Percentiles rank a stretch among this genome's conserved stretches.
These are phyloP conservation scores for Aspergillus piperis DNA, from an alignment of 2,329 filamentous ascomycete genomes.

Conservation along the genomic window DNA sequence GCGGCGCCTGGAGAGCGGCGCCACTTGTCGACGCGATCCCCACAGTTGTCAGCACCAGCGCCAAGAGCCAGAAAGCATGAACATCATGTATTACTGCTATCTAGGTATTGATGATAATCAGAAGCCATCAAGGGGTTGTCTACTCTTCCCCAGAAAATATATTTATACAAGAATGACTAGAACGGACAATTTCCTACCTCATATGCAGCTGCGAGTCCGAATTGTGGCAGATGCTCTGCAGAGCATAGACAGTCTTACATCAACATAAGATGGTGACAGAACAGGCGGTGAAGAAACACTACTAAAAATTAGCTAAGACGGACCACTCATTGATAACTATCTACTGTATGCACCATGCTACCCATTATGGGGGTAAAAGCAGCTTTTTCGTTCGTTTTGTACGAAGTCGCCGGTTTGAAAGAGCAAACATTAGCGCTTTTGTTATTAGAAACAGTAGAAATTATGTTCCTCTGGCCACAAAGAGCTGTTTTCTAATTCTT, in stretches of 20 bases:
- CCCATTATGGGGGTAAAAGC: no score
- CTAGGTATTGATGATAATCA: neutral
- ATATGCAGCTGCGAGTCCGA: neutral
- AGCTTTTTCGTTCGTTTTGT: no score
- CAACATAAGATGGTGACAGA: neutral
- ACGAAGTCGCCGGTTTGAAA: neutral
- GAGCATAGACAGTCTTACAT: neutral
- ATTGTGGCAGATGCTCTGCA: neutral
- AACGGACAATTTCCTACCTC: neutral
- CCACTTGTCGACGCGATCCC: conserved; percentile 25
- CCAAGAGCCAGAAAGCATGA: conserved; percentile 18
- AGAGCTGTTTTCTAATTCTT: neutral
- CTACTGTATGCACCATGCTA: no score
- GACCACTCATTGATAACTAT: no score
- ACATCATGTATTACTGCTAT: neutral
- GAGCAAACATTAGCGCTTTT: no score
- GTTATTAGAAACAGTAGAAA: conserved; percentile 8
- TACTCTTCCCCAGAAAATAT: neutral
- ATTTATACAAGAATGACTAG: neutral
- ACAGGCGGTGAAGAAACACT: conserved; percentile 10
- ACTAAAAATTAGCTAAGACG: neutral
- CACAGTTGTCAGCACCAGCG: conserved; percentile 19
- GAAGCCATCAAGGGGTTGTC: neutral
- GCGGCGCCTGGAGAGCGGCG: conserved; percentile 24
- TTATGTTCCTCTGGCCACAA: neutral